Evolutionary conservation across 2,329 filamentous ascomycete species (phyloP), one percentile per base, ranked within the genome.

Genomic region (Dactylellina sp.): DNA sequence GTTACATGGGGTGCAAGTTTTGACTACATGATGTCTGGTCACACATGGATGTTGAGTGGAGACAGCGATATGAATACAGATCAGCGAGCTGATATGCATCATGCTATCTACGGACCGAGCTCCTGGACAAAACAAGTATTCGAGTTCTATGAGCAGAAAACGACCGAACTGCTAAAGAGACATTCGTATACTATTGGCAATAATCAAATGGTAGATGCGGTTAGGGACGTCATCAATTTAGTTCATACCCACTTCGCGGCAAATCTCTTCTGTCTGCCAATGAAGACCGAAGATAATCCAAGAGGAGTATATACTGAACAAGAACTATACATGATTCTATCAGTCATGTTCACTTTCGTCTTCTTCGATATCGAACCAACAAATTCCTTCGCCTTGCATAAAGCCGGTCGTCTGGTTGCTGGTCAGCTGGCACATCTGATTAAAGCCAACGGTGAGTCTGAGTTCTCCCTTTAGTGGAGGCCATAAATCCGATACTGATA

Each of bases 321-420:
- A 39, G 85, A 88, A 78, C 79, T 87, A 57, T 87, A 86, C 79
- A 84, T 83, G 79, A 85, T 89, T 0, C 84, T 93, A 18, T 84
- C 89, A 0, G 84, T 88, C 7, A 86, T 92, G 53, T 92, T 88
- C 79, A 84, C 85, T 14, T 84, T 85, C 79, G 84, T 91, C 75
- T 90, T 90, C 83, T 85, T 87, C 78, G 86, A 90, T 79, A 80
- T 87, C 6, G 89, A 94, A 77, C 84, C 87, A 0, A 86, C 85
- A 76, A 90, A 89, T 81, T 88, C 85, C 5, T 93, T 88, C 80
- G 85, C 87, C 3, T 82, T 91, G 64, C 84, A 85, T 28, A 85
- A 87, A 77, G 86, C 84, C 9, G 86, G 86, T 1, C 84, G 84
- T 75, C 84, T 86, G 16, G 82, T 89, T 3, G 83, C 86, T 0